phyloP scores from a whole-genome alignment of 2,329 filamentous ascomycete genomes.

The Elsinoe perseae region DNA sequence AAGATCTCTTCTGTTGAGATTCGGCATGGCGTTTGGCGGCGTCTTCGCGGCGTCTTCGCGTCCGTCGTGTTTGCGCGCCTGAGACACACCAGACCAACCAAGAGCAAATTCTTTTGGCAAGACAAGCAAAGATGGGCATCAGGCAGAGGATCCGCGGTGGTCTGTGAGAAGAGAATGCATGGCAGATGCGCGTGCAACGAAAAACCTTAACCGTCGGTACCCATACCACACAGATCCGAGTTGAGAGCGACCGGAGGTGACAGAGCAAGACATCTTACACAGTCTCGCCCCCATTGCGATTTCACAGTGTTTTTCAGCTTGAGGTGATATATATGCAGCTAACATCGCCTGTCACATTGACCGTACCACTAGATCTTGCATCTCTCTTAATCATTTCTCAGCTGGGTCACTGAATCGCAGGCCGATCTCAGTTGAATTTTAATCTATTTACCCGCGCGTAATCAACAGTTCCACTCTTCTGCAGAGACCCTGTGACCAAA shows the following conservation, averaged over 20 bases:
- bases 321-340: constrained; percentile 7
- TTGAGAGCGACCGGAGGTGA: background rate
- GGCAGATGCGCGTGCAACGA: background rate
- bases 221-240: background rate
- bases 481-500: constrained; percentile 11
- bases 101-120: too few relatives aligned
- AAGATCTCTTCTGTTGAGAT: background rate
- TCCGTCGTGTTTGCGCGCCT: constrained; percentile 9
- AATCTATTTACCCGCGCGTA: constrained; percentile 6
- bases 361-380: background rate
- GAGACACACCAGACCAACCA: constrained; percentile 9
- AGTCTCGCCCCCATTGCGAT: background rate
- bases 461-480: background rate
- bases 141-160: constrained; percentile 5
- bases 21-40: background rate
- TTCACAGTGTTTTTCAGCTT: background rate
- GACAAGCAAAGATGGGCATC: constrained; percentile 1
- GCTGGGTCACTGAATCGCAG: constrained; percentile 6
- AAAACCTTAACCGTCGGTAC: background rate
- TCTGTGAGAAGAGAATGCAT: background rate
- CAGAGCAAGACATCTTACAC: constrained; percentile 1
- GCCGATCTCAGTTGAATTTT: constrained; percentile 8
- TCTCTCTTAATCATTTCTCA: background rate
- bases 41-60: constrained; percentile 4
- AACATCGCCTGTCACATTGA: background rate